phyloP scores from a whole-genome alignment of 768 basidiomycete genomes.

The Suillus clintonianus region DNA sequence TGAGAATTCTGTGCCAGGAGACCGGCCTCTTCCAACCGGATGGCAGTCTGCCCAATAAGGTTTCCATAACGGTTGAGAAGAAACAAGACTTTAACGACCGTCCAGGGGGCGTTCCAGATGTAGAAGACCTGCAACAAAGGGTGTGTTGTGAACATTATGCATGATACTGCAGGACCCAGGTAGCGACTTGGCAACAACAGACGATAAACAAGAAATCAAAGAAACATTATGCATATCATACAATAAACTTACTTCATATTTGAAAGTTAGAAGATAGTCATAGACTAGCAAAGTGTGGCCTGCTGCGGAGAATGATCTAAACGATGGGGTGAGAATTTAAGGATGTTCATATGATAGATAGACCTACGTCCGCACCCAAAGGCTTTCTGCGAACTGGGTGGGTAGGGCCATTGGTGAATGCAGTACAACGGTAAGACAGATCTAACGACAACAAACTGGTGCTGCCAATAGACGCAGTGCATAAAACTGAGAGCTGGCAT shows the following conservation, averaged over 20 bases:
- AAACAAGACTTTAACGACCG: slow-evolving; percentile 15
- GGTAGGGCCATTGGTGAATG: neutral
- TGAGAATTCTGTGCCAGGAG: neutral
- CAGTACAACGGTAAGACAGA: neutral
- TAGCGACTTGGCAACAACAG: too few species aligned
- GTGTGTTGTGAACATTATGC: slow-evolving; percentile 18
- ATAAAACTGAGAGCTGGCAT: too few species aligned
- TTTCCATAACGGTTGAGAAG: slow-evolving; percentile 18
- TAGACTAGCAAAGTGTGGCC: slow-evolving; percentile 23
- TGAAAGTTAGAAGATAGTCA: slow-evolving; percentile 27
- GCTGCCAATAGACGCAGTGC: neutral
- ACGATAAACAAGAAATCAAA: too few species aligned
- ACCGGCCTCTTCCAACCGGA: slow-evolving; percentile 6
- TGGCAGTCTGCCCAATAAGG: slow-evolving; percentile 17
- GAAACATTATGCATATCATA: neutral
- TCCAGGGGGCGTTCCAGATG: slow-evolving; percentile 12
- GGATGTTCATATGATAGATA: neutral
- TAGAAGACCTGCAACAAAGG: neutral
- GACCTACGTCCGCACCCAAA: neutral
- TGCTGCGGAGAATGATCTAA: slow-evolving; percentile 14
- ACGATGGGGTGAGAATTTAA: neutral
- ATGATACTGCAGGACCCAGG: too few species aligned
- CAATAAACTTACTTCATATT: slow-evolving; percentile 21
- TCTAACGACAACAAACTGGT: too few species aligned
- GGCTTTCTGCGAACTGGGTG: neutral